Conservation (phyloP, 805 yeast genomes). For the Spencermartinsiella europaea region DNA sequence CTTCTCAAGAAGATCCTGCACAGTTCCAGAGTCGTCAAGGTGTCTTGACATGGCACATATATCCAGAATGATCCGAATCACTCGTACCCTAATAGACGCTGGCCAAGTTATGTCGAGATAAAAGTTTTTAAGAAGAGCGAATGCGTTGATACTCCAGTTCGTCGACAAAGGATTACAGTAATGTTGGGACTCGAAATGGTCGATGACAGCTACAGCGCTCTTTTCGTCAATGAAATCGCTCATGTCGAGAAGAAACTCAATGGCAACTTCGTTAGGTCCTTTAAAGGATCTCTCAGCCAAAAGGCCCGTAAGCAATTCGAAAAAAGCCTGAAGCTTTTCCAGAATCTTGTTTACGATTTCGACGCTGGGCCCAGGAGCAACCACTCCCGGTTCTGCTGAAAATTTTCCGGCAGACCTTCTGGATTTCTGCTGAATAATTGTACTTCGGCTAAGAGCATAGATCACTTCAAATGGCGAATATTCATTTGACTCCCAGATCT, state of each 20-base stretch:
- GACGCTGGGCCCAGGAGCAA: not conserved
- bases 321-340: constrained; percentile 31
- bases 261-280: constrained; percentile 41
- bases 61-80: constrained; percentile 32
- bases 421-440: constrained; percentile 4
- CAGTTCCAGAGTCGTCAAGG: constrained; percentile 30
- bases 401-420: not conserved
- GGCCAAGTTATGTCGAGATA: constrained; percentile 29
- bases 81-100: constrained; percentile 20
- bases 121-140: constrained; percentile 42
- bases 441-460: constrained; percentile 11
- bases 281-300: constrained; percentile 33
- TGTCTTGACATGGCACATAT: constrained; percentile 36
- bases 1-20: constrained; percentile 31
- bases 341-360: constrained; percentile 16
- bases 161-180: constrained; percentile 50
- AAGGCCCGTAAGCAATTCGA: constrained; percentile 33
- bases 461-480: constrained; percentile 38
- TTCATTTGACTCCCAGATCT: constrained; percentile 28
- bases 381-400: not conserved
- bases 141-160: constrained; percentile 48
- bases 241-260: constrained; percentile 39
- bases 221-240: constrained; percentile 35
- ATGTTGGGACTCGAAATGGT: constrained; percentile 43
- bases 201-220: constrained; percentile 41